These are phyloP conservation scores for Scytalidium lignicola DNA, from an alignment of 2,329 filamentous ascomycete genomes.

Conservation along the genomic window DNA sequence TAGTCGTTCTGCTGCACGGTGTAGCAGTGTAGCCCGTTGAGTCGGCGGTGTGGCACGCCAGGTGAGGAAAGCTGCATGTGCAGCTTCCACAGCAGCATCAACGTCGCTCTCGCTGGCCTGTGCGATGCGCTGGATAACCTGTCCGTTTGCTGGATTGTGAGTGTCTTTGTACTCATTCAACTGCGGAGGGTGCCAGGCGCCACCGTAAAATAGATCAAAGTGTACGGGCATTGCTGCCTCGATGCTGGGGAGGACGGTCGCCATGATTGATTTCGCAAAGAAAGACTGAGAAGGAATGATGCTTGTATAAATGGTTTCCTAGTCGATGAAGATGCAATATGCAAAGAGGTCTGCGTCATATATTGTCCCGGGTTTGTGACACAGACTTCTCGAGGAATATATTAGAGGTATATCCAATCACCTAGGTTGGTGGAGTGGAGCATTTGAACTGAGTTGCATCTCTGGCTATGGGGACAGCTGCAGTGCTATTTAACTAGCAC, in stretches of 20 bases:
- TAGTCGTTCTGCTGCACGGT: slow-evolving; percentile 71
- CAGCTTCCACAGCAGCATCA: slow-evolving; percentile 1
- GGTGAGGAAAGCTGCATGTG: background rate
- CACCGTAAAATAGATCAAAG: background rate
- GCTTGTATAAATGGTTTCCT: too few relatives aligned
- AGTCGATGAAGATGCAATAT: too few relatives aligned
- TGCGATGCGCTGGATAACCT: slow-evolving; percentile 28
- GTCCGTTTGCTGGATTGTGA: background rate
- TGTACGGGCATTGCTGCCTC: background rate
- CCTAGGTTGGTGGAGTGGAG: too few relatives aligned
- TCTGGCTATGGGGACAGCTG: too few relatives aligned
- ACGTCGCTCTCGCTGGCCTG: slow-evolving; percentile 28
- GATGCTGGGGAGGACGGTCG: background rate
- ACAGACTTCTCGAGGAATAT: too few relatives aligned
- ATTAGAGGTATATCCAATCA: too few relatives aligned
- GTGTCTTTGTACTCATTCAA: background rate
- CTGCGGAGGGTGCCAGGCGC: background rate
- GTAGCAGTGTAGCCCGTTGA: slow-evolving; percentile 59
- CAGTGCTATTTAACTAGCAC: too few relatives aligned
- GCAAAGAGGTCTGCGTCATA: too few relatives aligned
- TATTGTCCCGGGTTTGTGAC: too few relatives aligned
- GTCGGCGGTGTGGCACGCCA: slow-evolving; percentile 54
- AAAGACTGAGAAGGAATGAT: too few relatives aligned
- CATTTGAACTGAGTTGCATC: too few relatives aligned
- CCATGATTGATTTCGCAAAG: too few relatives aligned